Base-by-base conservation (phyloP, 495 filamentous ascomycete species). In the Penicillium desertorum region DNA sequence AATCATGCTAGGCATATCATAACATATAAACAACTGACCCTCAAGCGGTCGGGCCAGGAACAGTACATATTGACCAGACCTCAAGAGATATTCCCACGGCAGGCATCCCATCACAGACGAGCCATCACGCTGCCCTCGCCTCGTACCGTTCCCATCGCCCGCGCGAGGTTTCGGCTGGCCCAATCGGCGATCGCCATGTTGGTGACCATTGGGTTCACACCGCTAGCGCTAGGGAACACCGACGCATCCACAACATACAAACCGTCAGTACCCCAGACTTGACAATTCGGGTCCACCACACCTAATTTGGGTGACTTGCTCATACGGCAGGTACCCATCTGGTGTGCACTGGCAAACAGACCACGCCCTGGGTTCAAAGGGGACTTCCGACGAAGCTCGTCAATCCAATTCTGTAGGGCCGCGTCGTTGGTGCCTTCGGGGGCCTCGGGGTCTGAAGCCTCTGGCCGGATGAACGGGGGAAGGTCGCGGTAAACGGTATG, bases 181-280 rank as follows among this genome's bases (percentile, higher is more conserved):
- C 70, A 75, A 51, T 79, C 76, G 25, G 86, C 78, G 61, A 96
- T 91, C 3, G 85, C 90, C 91, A 96, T 94, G 54, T 81, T 87
- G 44, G 91, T 96, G 34, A 96, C 75, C 92, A 96, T 96, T 4
- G 92, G 93, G 68, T 96, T 96, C 11, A 95, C 92, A 5, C 93
- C 93, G 61, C 87, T 91, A 5, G 92, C 91, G 54, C 85, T 89
- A 0, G 93, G 93, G 60, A 96, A 91, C 1, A 96, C 85, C 61
- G 90, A 95, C 27, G 91, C 88, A 76, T 98, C 93, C 3, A 86
- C 82, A 3, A 96, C 85, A 65, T 87, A 94, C 61, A 96, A 57
- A 0, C 83, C 86, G 45, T 87, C 74, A 0, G 81, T 79, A 0
- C 84, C 91, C 90, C 90, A 96, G 4, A 94, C 90, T 61, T 78